Evolutionary conservation across 2,329 filamentous ascomycete species (phyloP), one percentile per base, ranked within the genome.

Genomic region (Aureobasidium mangrovei): DNA sequence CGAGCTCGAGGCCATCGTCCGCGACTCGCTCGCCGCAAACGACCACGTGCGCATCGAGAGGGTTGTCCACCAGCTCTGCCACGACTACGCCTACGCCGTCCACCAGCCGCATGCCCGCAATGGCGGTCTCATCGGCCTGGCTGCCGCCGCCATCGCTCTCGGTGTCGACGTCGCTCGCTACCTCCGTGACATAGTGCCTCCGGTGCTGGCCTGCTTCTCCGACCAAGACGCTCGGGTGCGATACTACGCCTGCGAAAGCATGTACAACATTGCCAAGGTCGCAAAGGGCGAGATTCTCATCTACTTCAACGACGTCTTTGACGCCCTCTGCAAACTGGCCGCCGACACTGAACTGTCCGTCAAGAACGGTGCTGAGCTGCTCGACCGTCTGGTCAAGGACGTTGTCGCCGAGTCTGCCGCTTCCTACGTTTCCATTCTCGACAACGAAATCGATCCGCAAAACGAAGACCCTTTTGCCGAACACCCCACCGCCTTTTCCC

Each of bases 181-280:
- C 68, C 79, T 98, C 48, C 85, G 90, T 66, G 85, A 91, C 63
- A 97, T 98, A 62, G 91, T 98, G 0, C 91, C 91, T 43, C 94
- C 94, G 3, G 93, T 98, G 4, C 79, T 98, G 43, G 93, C 93
- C 51, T 98, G 94, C 75, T 98, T 98, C 71, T 88, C 88, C 56
- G 94, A 98, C 63, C 93, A 97, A 74, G 93, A 98, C 85, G 91
- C 93, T 29, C 82, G 93, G 56, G 93, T 97, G 32, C 82, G 93
- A 60, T 98, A 98, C 70, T 98, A 98, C 72, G 93, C 93, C 27
- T 98, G 93, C 72, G 93, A 98, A 75, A 94, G 91, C 70, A 98
- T 98, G 93, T 98, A 98, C 74, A 98, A 98, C 71, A 98, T 98
- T 67, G 91, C 93, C 66, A 98, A 98, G 73, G 93, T 98, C 45